Evolutionary conservation across 208 protist species (phyloP), one percentile per base, ranked within the genome.

Genomic region (Leishmania arabica): DNA sequence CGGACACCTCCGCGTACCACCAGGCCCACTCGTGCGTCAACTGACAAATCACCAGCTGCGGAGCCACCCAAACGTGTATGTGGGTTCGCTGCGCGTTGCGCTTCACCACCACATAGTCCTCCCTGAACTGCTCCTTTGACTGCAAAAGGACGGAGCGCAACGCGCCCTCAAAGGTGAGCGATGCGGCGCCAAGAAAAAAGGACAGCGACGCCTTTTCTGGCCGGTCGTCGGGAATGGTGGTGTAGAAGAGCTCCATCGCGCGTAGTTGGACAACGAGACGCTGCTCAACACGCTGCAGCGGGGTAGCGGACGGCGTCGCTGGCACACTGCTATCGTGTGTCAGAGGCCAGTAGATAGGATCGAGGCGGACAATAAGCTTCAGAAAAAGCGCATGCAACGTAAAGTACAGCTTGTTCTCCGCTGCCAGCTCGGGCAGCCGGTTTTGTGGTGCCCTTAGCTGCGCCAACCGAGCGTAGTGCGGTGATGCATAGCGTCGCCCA

Each of bases 11-110:
- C 37, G 76, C 66, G 6, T 72, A 47, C 93, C 93, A 96, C 93
- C 93, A 96, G 17, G 74, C 78, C 77, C 91, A 77, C 76, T 96
- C 93, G 82, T 93, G 91, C 69, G 87, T 56, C 5, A 91, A 90
- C 21, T 91, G 82, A 58, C 87, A 71, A 19, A 93, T 75, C n/a
- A 96, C 51, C 4, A 88, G 68, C 64, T 84, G 89, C 17, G 81
- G 87, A 27, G 84, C 66, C n/a, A 96, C 60, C 47, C 60, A 77
- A 13, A 89, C 81, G 21, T 83, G 80, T 3, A 90, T 53, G 53
- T 85, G 86, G 8, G 90, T 93, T 27, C 79, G 75, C n/a, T 84
- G 83, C 15, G 89, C 86, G 72, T 93, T 95, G n/a, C 88, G 76
- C 72, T 88, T 91, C 53, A 93, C 79, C 5, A 90, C 79, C 0